A percentile compares a stretch with the other conserved stretches of the same genome.
These are phyloP conservation scores for Apophysomyces ossiformis DNA, from an alignment of 371 early-diverging fungal genomes.

Conservation along the genomic window DNA sequence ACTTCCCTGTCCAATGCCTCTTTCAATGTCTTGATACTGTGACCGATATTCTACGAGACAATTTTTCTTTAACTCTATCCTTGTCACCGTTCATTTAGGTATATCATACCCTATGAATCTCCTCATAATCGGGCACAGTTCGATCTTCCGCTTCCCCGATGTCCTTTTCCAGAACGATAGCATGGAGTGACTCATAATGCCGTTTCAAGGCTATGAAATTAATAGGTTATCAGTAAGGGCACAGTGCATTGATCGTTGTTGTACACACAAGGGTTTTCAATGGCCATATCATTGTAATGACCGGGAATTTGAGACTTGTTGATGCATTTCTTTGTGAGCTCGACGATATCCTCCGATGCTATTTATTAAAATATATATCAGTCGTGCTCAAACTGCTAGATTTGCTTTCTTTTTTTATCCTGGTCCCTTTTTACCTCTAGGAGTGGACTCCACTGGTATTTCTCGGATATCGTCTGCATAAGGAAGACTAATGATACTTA, in stretches of 20 bases:
- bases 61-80: neutral
- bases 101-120: slow-evolving; percentile 24
- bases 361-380: neutral
- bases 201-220: slow-evolving; percentile 54
- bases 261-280: slow-evolving; percentile 67
- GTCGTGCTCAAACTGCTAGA: neutral
- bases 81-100: neutral
- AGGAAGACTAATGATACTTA: slow-evolving; percentile 66
- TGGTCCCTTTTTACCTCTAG: slow-evolving; percentile 21
- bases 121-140: slow-evolving; percentile 25
- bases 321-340: slow-evolving; percentile 43
- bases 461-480: slow-evolving; percentile 72
- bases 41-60: slow-evolving; percentile 9
- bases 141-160: slow-evolving; percentile 20
- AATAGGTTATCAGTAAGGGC: neutral
- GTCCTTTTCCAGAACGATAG: slow-evolving; percentile 55
- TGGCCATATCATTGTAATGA: slow-evolving; percentile 49
- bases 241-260: neutral
- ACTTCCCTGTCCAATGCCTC: neutral
- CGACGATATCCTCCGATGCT: slow-evolving; percentile 18
- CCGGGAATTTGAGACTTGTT: slow-evolving; percentile 48
- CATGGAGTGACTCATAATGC: slow-evolving; percentile 65
- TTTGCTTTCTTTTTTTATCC: neutral
- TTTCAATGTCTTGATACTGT: slow-evolving; percentile 16
- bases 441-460: slow-evolving; percentile 39